A percentile compares a stretch with the other conserved stretches of the same genome.
Conservation (phyloP, 2,329 filamentous ascomycete genomes). For the Byssothecium circinans region DNA sequence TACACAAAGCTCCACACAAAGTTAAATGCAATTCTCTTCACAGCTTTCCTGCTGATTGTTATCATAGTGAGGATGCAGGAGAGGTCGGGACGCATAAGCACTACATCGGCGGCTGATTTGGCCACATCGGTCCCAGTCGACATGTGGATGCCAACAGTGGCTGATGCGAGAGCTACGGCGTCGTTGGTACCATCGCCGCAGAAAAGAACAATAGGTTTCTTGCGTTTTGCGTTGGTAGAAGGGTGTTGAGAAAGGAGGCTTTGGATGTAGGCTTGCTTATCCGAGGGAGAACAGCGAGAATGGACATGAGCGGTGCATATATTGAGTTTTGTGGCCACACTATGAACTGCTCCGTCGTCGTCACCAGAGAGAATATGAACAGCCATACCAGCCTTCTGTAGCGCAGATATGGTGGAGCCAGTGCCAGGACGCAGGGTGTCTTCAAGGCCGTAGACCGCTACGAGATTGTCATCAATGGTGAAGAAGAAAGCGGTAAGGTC, state of each 20-base stretch:
- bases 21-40: constrained; percentile 60
- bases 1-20: constrained; percentile 72
- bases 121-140: constrained; percentile 63
- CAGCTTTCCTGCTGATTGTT: constrained; percentile 50
- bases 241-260: constrained; percentile 16
- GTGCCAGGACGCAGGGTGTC: constrained; percentile 55
- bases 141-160: constrained; percentile 71
- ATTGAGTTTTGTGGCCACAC: constrained; percentile 43
- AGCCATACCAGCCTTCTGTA: constrained; percentile 51
- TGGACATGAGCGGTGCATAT: constrained; percentile 47
- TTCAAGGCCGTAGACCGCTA: constrained; percentile 55
- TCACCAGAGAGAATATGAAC: constrained; percentile 63
- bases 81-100: constrained; percentile 63
- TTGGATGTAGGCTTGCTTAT: constrained; percentile 59
- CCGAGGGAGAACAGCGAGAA: constrained; percentile 53
- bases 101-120: constrained; percentile 66
- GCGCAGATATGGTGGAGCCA: constrained; percentile 52
- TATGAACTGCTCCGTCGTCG: constrained; percentile 51
- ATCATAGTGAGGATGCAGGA: constrained; percentile 60
- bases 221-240: neutral
- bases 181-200: constrained; percentile 83
- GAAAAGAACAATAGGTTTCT: constrained; percentile 59
- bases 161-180: constrained; percentile 69
- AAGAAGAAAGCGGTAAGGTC: constrained; percentile 54
- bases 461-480: constrained; percentile 48